phyloP scores from a whole-genome alignment of 805 yeast genomes.

The Yarrowia hollandica region DNA sequence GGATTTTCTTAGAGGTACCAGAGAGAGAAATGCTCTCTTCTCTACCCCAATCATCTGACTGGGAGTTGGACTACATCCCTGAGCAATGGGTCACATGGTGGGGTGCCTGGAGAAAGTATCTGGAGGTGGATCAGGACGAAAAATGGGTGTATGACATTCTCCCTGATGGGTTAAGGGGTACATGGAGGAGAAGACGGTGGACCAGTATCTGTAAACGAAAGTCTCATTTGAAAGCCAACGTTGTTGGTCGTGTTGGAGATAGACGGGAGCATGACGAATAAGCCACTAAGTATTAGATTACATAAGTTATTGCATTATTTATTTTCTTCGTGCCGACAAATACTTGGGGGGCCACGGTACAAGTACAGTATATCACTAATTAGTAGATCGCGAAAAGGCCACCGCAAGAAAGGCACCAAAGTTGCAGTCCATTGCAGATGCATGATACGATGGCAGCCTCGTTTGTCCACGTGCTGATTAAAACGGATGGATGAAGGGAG shows the following conservation, averaged over 20 bases:
- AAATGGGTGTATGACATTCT: conserved; percentile 79
- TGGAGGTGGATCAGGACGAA: conserved; percentile 63
- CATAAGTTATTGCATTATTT: conserved; percentile 22
- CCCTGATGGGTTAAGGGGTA: conserved; percentile 36
- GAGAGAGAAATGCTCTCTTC: conserved; percentile 11
- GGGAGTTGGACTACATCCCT: conserved; percentile 68
- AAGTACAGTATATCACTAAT: neutral
- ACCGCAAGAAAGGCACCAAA: no score
- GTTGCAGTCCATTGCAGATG: no score
- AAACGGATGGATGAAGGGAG: no score
- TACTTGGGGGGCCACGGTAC: no score
- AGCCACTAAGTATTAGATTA: neutral
- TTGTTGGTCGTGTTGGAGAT: neutral
- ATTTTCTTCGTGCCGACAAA: no score
- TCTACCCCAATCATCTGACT: conserved; percentile 40
- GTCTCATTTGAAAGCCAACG: neutral
- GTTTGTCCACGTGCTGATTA: no score
- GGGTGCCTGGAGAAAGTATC: conserved; percentile 55
- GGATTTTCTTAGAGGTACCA: conserved; percentile 32
- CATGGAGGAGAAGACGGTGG: conserved; percentile 37
- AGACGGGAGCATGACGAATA: neutral
- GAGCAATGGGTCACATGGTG: conserved; percentile 56
- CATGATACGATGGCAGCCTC: no score
- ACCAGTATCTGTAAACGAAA: conserved; percentile 32
- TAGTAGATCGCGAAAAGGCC: no score